These are phyloP conservation scores for Purshia tridentata DNA, from an alignment of 306 rosid genomes.

Conservation along the genomic window DNA sequence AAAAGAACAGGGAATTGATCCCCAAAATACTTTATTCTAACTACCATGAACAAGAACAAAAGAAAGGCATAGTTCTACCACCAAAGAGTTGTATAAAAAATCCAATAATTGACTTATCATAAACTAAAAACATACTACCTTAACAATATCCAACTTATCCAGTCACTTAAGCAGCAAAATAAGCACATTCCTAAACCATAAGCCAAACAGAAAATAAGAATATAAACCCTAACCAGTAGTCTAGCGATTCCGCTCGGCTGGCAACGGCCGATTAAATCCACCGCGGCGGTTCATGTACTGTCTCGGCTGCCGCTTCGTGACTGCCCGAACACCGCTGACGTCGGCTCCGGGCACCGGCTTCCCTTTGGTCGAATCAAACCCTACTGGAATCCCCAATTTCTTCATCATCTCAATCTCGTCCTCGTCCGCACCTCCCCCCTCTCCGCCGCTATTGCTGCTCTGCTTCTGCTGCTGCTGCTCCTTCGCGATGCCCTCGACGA, in stretches of 20 bases:
- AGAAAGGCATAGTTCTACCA: too few species aligned
- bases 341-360: slow-evolving; percentile 89
- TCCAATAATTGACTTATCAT: too few species aligned
- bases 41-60: too few species aligned
- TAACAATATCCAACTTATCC: background rate
- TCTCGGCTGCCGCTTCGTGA: slow-evolving; percentile 86
- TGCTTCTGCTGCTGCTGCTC: slow-evolving; percentile 58
- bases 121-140: too few species aligned
- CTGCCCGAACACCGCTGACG: slow-evolving; percentile 78
- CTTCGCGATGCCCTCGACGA: slow-evolving; percentile 72
- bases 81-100: too few species aligned
- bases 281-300: slow-evolving; percentile 99
- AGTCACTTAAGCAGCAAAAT: background rate
- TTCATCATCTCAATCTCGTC: slow-evolving; percentile 96
- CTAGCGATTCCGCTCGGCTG: slow-evolving; percentile 87
- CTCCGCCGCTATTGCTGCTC: slow-evolving; percentile 22
- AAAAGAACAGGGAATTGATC: too few species aligned
- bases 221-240: slow-evolving; percentile 32
- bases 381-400: slow-evolving; percentile 81
- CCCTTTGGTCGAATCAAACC: slow-evolving; percentile 91
- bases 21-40: too few species aligned
- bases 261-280: slow-evolving; percentile 96
- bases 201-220: background rate
- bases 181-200: background rate
- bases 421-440: slow-evolving; percentile 42